Evolutionary conservation across 768 basidiomycete genomes (phyloP), one percentile per base, ranked within the genome.

Genomic region (Gymnopilus junonius): DNA sequence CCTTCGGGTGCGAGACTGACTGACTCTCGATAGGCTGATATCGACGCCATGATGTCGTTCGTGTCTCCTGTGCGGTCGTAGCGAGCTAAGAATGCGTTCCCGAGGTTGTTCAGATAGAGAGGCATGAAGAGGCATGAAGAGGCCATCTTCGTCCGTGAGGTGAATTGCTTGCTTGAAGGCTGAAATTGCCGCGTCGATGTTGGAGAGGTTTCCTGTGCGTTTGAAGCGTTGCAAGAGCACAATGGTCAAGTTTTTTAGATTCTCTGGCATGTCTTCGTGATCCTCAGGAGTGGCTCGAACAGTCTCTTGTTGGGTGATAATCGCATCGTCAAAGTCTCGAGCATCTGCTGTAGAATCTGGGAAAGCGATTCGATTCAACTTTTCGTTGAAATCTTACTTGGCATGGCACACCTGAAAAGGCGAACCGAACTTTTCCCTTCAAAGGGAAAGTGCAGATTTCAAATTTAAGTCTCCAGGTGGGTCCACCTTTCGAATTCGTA

Each of bases 1-100:
- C 70, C 25, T n/a, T 70, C 60, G 17, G 69, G 65, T 17, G 69
- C 65, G 20, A 74, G 34, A 11, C 64, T 55, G 5, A 75, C 67
- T 35, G 69, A 56, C 25, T 67, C 57, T 61, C 64, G 63, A 25
- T 34, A 43, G 14, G 45, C 39, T 8, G 53, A 37, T 43, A 78
- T 55, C 50, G 51, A 27, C 21, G 45, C 45, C 8, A 21, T 46
- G 6, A 46, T 23, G 45, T 46, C 45, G 20, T 23, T 3, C 0
- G 25, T 21, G 8, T 27, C 25, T 23, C 0, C 27, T 15, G 45
- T 46, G 14, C 45, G 45, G 21, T 46, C 45, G 12, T 23, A 46
- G 17, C 45, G 21, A 10, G 5, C 8, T 25, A 23, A 23, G 25
- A 46, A n/a, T 8, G 45, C 21, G 8, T 46, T 46, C 14, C 45